phyloP scores from a whole-genome alignment of 2,329 filamentous ascomycete species.

The Lecanicillium sp. region DNA sequence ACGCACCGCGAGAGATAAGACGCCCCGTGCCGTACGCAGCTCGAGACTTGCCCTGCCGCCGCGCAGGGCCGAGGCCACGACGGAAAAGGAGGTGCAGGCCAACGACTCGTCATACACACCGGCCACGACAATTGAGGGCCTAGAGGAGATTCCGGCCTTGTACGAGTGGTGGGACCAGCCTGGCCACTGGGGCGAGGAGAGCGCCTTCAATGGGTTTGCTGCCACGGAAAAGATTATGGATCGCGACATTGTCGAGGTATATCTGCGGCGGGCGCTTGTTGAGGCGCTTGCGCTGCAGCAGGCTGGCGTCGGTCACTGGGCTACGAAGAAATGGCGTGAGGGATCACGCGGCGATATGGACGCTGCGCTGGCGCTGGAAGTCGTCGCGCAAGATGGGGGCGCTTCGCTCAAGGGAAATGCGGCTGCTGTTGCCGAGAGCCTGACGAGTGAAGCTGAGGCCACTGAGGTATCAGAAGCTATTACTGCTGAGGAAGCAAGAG shows the following conservation, averaged over 20 bases:
- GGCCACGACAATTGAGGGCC: conserved; percentile 33
- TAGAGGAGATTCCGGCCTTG: conserved; percentile 39
- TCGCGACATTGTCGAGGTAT: conserved; percentile 35
- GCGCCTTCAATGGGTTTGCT: conserved; percentile 36
- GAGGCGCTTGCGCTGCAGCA: conserved; percentile 40
- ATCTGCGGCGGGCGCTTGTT: conserved; percentile 41
- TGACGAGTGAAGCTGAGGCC: conserved; percentile 21
- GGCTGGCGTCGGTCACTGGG: conserved; percentile 19
- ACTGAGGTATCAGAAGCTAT: conserved; percentile 16
- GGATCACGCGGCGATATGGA: conserved; percentile 24
- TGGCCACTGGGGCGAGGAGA: conserved; percentile 42
- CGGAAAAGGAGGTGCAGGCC: conserved; percentile 22
- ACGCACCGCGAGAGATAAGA: conserved; percentile 11
- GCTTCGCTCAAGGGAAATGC: conserved; percentile 31
- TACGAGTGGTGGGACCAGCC: conserved; percentile 44
- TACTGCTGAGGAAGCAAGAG: conserved; percentile 30
- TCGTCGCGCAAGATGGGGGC: conserved; percentile 32
- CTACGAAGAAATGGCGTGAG: conserved; percentile 23
- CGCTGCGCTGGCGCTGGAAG: conserved; percentile 24
- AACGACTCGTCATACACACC: conserved; percentile 34
- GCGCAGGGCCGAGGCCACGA: conserved; percentile 21
- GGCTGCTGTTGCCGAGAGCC: conserved; percentile 21
- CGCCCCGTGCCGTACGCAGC: conserved; percentile 17
- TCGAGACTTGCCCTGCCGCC: conserved; percentile 26
- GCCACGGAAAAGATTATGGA: conserved; percentile 31